Base-by-base conservation (phyloP, 108 stramenopile species). In the Chaetoceros tenuissimus region DNA sequence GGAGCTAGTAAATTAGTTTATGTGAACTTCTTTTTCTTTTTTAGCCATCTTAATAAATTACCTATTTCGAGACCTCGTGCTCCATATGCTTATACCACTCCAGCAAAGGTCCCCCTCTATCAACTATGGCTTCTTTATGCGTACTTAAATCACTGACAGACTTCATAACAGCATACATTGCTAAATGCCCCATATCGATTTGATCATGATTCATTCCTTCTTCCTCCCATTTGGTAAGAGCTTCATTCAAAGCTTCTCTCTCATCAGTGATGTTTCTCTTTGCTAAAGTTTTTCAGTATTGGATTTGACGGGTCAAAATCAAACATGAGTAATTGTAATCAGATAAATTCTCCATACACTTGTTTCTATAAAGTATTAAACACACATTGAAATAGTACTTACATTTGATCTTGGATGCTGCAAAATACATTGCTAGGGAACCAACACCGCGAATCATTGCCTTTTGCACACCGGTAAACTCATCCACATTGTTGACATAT, bases 361-460 rank as follows among this genome's bases (percentile, higher is more conserved):
- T 28, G 19, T 55, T 44, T 55, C 22, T 20, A 23, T 16, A 20
- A 54, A 24, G 43, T n/a, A 43, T 3, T 29, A 44, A 28, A 43
- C 43, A 13, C n/a, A 60, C 0, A 24, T 28, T 22, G 3, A 21
- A 57, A 31, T 20, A 13, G 26, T 55, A 87, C 87, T 79, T 77
- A 71, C 75, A 57, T 50, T 88, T 92, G 25, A 94, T 71, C 51
- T 80, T 84, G 24, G 82, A 85, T n/a, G 88, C 88, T 44, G 92
- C 90, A 51, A 87, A 59, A 57, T 85, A 92, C 95, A 96, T 96
- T 40, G 87, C 89, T 29, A 86, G 28, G 1, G 87, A 76, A 20
- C 95, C 95, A 50, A 87, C 27, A 17, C 13, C 60, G 45, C 72
- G 81, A 64, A 91, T 86, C 17, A 68, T 40, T 24, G 81, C 34